Evolutionary conservation across 768 basidiomycete species (phyloP), one percentile per base, ranked within the genome.

Genomic region (Suillus ampliporus): DNA sequence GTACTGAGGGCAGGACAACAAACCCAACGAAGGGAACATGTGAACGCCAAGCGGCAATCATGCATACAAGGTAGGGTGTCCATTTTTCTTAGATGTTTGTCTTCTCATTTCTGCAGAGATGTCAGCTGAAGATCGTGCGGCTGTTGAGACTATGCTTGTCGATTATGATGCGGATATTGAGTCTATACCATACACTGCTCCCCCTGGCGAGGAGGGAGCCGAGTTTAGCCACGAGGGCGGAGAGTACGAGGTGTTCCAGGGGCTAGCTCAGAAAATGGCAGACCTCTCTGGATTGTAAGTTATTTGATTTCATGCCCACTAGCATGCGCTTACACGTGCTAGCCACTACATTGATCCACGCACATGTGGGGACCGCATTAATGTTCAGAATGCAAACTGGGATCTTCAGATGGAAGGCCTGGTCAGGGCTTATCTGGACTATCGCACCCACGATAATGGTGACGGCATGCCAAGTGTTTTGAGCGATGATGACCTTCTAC

Each of bases 191-290:
- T 50, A 38, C 19, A 61, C 60, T 38, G 52, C 61, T 7, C n/a
- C 61, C 61, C 61, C 53, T 26, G 43, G 40, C 4, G 44, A 62
- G 14, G 61, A 62, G 40, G 61, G 53, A 57, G 21, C 44, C 0
- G 61, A 62, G n/a, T 5, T 62, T 13, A 62, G 61, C 19, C 23
- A 62, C 14, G 43, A 62, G 13, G 61, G 41, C 4, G 43, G 52
- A 5, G 61, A 62, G 40, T 38, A 60, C 2, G 48, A 60, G 13
- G 46, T 8, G 3, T 60, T 50, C 14, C 19, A 60, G 9, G 59
- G 48, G 4, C 47, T 60, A 9, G 48, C 34, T 35, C 44, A 53
- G 48, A 31, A 60, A 6, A 60, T 60, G 23, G 48, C 59, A 7
- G 59, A 60, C 3, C 8, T 60, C 14, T 50, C 46, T 34, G 59